Evolutionary conservation across 495 filamentous ascomycete genomes (phyloP).

Genomic region (Lasiosphaeris hirsuta): DNA sequence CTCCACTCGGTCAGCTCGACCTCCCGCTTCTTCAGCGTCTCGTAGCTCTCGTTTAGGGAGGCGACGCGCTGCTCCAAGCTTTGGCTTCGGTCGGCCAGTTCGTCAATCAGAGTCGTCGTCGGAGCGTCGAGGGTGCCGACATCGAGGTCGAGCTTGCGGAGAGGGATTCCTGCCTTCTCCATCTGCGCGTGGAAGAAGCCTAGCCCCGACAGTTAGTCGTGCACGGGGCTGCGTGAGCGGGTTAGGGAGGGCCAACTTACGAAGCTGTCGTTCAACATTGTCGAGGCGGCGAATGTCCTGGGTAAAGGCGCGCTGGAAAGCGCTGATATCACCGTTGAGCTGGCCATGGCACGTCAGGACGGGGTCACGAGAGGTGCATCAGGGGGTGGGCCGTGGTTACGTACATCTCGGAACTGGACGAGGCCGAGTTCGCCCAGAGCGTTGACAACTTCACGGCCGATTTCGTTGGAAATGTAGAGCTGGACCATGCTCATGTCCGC

Average conservation of each 20-base stretch:
- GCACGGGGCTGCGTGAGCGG: not conserved
- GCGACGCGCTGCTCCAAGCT: slow-evolving; percentile 87
- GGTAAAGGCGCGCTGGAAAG: slow-evolving; percentile 96
- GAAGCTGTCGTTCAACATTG: slow-evolving; percentile 95
- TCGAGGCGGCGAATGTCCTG: slow-evolving; percentile 95
- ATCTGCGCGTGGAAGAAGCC: slow-evolving; percentile 93
- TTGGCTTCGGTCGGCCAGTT: slow-evolving; percentile 86
- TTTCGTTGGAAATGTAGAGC: slow-evolving; percentile 98
- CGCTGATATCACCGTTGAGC: slow-evolving; percentile 88
- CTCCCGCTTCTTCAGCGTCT: slow-evolving; percentile 95
- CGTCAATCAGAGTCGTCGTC: slow-evolving; percentile 89
- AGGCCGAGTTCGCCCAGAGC: slow-evolving; percentile 92
- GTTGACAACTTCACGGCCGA: slow-evolving; percentile 94
- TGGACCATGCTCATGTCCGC: slow-evolving; percentile 99
- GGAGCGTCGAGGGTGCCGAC: slow-evolving; percentile 79
- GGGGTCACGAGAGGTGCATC: not conserved
- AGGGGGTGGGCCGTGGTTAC: slow-evolving; percentile 27
- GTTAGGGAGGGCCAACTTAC: slow-evolving; percentile 50
- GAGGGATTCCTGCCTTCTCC: slow-evolving; percentile 81
- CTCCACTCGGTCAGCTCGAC: slow-evolving; percentile 97
- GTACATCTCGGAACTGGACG: slow-evolving; percentile 95
- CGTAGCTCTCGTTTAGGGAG: slow-evolving; percentile 94
- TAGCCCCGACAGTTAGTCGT: slow-evolving; percentile 27
- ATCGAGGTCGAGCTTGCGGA: slow-evolving; percentile 82
- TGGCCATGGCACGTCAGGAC: slow-evolving; percentile 30